Conservation (phyloP, 305 asterid genomes). For the Nicotiana rustica region DNA sequence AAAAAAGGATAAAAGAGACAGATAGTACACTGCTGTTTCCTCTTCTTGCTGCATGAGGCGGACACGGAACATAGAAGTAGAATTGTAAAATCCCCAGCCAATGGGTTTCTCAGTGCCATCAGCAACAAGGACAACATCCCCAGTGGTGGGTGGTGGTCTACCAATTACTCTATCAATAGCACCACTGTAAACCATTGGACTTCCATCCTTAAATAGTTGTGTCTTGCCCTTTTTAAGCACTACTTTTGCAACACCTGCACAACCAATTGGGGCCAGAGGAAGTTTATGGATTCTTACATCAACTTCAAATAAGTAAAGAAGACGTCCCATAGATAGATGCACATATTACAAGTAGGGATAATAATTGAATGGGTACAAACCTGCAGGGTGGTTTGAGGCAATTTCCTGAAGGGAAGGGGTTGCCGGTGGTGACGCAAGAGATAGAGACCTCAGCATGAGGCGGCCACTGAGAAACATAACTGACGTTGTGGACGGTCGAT, state of each 20-base stretch:
- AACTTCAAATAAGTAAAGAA: no score
- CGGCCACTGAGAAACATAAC: constrained; percentile 60
- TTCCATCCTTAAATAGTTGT: constrained; percentile 86
- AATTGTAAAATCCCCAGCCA: constrained; percentile 92
- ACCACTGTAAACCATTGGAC: constrained; percentile 98
- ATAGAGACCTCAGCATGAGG: constrained; percentile 53
- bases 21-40: constrained; percentile 64
- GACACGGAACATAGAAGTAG: constrained; percentile 93
- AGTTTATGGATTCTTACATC: no score
- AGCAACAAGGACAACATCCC: constrained; percentile 88
- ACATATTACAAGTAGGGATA: no score
- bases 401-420: constrained; percentile 63
- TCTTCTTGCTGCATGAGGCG: constrained; percentile 94
- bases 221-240: constrained; percentile 93
- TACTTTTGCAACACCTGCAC: constrained; percentile 82
- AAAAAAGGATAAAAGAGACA: background rate
- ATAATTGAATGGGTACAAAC: constrained; percentile 39
- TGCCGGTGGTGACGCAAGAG: constrained; percentile 53
- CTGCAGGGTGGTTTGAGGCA: constrained; percentile 69
- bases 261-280: constrained; percentile 31
- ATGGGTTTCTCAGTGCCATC: constrained; percentile 86
- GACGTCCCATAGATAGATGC: no score
- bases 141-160: constrained; percentile 89
- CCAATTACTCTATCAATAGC: constrained; percentile 94
- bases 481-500: background rate